Evolutionary conservation across 306 rosid genomes (phyloP).

Genomic region (Quillaja saponaria): DNA sequence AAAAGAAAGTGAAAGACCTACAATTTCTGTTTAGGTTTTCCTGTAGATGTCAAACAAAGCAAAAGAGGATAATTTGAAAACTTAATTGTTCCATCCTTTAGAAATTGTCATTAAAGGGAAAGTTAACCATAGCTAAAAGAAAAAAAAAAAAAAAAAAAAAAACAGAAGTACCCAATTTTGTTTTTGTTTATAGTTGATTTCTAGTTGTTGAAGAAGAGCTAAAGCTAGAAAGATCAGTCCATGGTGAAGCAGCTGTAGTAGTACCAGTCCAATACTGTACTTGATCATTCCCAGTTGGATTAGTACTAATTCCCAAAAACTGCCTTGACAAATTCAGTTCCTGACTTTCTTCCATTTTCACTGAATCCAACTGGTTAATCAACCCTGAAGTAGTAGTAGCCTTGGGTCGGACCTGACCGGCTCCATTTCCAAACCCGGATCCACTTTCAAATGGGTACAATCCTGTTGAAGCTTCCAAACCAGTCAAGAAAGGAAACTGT

Average conservation of each 20-base stretch:
- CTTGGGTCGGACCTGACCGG: constrained; percentile 36
- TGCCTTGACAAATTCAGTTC: constrained; percentile 64
- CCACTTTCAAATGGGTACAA: constrained; percentile 45
- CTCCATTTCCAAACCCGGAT: constrained; percentile 19
- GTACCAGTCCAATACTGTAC: constrained; percentile 59
- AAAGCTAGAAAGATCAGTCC: constrained; percentile 67
- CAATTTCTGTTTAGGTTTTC: constrained; percentile 62
- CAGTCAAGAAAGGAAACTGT: constrained; percentile 59
- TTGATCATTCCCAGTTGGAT: constrained; percentile 24
- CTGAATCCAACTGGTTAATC: constrained; percentile 45
- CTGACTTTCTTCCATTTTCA: constrained; percentile 61
- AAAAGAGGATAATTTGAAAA: constrained; percentile 13
- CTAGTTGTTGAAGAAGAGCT: constrained; percentile 55
- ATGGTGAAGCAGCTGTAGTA: constrained; percentile 33
- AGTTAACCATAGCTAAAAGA: too few relatives aligned
- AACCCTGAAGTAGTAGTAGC: constrained; percentile 41
- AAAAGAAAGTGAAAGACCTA: constrained; percentile 1
- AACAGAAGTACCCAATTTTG: constrained; percentile 23
- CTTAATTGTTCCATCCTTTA: neutral
- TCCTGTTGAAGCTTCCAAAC: constrained; percentile 51
- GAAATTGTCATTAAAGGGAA: neutral
- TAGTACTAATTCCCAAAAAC: constrained; percentile 45
- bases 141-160: neutral
- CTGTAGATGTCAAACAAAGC: constrained; percentile 28
- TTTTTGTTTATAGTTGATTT: constrained; percentile 37